Evolutionary conservation across 306 rosid genomes (phyloP).

Genomic region (Cucumis melo): DNA sequence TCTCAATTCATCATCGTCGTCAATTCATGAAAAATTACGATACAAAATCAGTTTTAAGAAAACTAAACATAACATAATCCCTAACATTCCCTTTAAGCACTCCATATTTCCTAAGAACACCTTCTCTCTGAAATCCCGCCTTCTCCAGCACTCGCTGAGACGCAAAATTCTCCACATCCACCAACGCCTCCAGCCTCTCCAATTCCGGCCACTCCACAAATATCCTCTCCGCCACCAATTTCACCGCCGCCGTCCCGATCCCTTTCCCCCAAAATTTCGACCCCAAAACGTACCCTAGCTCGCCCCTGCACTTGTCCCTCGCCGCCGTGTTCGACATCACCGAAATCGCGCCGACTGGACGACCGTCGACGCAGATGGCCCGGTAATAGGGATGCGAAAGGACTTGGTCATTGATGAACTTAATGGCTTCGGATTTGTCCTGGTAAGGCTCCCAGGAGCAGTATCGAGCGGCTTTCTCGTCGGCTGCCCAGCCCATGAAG

Average conservation of each 20-base stretch:
- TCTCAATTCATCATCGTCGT: too few relatives aligned
- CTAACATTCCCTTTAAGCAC: too few relatives aligned
- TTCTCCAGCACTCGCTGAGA: slow-evolving; percentile 62
- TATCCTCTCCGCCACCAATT: slow-evolving; percentile 24
- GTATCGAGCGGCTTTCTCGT: slow-evolving; percentile 33
- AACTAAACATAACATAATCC: too few relatives aligned
- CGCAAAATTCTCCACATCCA: slow-evolving; percentile 45
- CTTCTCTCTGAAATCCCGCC: slow-evolving; percentile 51
- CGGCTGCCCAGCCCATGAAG: slow-evolving; percentile 44
- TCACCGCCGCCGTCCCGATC: slow-evolving; percentile 43
- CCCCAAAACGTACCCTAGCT: slow-evolving; percentile 51
- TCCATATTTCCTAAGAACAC: slow-evolving; percentile 40
- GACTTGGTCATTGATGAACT: slow-evolving; percentile 21
- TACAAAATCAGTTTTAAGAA: too few relatives aligned
- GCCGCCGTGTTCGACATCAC: slow-evolving; percentile 18
- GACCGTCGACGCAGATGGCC: slow-evolving; percentile 42
- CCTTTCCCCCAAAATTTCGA: slow-evolving; percentile 64
- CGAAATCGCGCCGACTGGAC: slow-evolving; percentile 38
- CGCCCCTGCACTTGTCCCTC: slow-evolving; percentile 21
- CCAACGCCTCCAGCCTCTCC: slow-evolving; percentile 68
- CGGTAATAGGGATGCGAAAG: slow-evolving; percentile 36
- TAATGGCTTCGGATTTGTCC: slow-evolving; percentile 28
- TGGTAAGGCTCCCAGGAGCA: slow-evolving; percentile 49
- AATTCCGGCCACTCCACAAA: slow-evolving; percentile 33
- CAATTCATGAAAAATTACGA: too few relatives aligned